Evolutionary conservation across 768 basidiomycete genomes (phyloP).

Genomic region (Lactarius sanguifluus): DNA sequence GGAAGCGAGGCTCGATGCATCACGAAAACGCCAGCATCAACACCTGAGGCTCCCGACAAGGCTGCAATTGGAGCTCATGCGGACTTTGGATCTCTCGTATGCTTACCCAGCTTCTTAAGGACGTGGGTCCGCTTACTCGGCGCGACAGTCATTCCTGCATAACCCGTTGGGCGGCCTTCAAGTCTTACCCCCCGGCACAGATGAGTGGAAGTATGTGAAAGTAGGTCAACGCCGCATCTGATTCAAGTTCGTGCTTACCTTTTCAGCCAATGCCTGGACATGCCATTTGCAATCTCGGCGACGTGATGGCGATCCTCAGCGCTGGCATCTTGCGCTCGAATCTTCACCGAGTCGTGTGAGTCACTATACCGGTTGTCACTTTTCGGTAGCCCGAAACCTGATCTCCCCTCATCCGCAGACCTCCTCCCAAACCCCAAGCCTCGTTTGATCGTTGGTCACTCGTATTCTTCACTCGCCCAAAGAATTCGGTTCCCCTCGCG

Average conservation of each 20-base stretch:
- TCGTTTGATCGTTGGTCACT: slow-evolving; percentile 61
- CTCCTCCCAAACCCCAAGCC: slow-evolving; percentile 59
- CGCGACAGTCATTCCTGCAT: slow-evolving; percentile 9
- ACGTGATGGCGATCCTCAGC: slow-evolving; percentile 36
- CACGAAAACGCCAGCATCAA: slow-evolving; percentile 27
- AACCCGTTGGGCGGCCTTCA: slow-evolving; percentile 10
- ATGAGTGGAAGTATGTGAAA: slow-evolving; percentile 16
- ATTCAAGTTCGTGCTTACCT: not conserved
- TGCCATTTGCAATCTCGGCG: slow-evolving; percentile 38
- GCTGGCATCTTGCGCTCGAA: slow-evolving; percentile 37
- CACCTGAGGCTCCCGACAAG: slow-evolving; percentile 35
- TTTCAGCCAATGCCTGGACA: slow-evolving; percentile 36
- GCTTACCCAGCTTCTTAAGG: too few relatives aligned
- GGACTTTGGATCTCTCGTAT: slow-evolving; percentile 38
- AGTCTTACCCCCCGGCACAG: slow-evolving; percentile 1
- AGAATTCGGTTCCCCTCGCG: slow-evolving; percentile 50
- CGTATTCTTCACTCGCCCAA: slow-evolving; percentile 70
- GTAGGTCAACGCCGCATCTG: not conserved
- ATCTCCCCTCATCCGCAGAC: slow-evolving; percentile 25
- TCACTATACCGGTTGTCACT: slow-evolving; percentile 2
- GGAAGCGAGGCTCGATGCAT: slow-evolving; percentile 39
- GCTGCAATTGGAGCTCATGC: slow-evolving; percentile 40
- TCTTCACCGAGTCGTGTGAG: slow-evolving; percentile 36
- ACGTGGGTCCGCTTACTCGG: not conserved
- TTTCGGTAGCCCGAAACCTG: not conserved